Base-by-base conservation (phyloP, 495 filamentous ascomycete genomes). In the Penicillium odoratum region DNA sequence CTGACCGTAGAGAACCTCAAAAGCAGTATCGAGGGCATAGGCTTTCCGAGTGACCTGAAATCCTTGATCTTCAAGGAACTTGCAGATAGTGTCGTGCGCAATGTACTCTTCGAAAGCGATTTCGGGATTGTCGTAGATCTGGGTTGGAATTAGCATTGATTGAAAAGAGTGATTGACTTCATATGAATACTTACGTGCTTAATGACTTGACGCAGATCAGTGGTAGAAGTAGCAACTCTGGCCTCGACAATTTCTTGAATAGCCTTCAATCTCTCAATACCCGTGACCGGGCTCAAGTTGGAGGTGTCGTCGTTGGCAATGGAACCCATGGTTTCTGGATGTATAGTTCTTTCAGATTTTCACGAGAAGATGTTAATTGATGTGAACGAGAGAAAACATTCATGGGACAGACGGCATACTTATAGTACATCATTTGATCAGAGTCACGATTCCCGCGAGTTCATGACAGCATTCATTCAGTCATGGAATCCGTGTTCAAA, bases 11-110 rank as follows among this genome's bases (percentile, higher is more conserved):
- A 74, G 74, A 16, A 82, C 75, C 25, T 83, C 76, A 61, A 85
- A 81, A 5, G 85, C 80, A 2, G 85, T 88, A 9, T 74, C 66
- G 25, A 86, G 58, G 0, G 76, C 80, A 59, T 83, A 85, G 0
- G 80, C 55, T 30, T 73, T 69, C 0, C 78, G 77, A 6, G 64
- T 71, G 2, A 83, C 70, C 15, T 53, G 21, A 38, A 70, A 73
- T 6, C 67, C 67, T 29, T 64, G 61, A 15, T 48, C 44, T 6
- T 74, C 64, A 54, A 82, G 81, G 5, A 77, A 65, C 0, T 69
- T 55, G 30, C 81, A 79, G 47, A 85, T 79, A 46, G 70, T 63
- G 46, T 81, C 70, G 56, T 85, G 82, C 9, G 83, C 82, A 21
- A 77, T 65, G 59, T 76, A 66, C 57, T 85, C 83, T 49, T 79